phyloP scores from a whole-genome alignment of 2,329 filamentous ascomycete species.

The Fragosphaeria purpurea region DNA sequence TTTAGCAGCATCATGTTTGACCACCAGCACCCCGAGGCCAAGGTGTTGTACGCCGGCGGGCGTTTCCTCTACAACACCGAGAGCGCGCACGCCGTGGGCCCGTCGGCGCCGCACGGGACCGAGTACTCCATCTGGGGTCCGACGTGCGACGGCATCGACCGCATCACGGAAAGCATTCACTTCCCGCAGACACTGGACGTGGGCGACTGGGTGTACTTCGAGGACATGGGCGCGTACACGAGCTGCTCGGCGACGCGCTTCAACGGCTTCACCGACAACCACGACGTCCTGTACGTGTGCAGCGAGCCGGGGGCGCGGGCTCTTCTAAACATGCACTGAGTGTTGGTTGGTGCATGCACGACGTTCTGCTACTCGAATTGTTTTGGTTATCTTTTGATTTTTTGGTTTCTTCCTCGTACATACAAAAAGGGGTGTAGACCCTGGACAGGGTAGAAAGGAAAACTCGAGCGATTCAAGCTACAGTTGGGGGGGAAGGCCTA shows the following conservation, averaged over 20 bases:
- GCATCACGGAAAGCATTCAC: slow-evolving; percentile 72
- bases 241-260: slow-evolving; percentile 96
- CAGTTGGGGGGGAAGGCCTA: too few relatives aligned
- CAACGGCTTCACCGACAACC: slow-evolving; percentile 90
- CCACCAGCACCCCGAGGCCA: slow-evolving; percentile 83
- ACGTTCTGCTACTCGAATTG: too few relatives aligned
- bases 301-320: slow-evolving; percentile 82
- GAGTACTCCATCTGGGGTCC: slow-evolving; percentile 98
- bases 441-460: too few relatives aligned
- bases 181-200: slow-evolving; percentile 74
- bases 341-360: too few relatives aligned
- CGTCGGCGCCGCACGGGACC: slow-evolving; percentile 36
- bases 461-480: too few relatives aligned
- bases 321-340: slow-evolving; percentile 38
- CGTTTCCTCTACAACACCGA: slow-evolving; percentile 47
- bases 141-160: slow-evolving; percentile 95
- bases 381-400: too few relatives aligned
- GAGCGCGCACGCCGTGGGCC: slow-evolving; percentile 11
- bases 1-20: slow-evolving; percentile 99
- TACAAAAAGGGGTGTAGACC: too few relatives aligned
- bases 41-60: slow-evolving; percentile 58
- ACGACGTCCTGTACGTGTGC: slow-evolving; percentile 89
- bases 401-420: too few relatives aligned
- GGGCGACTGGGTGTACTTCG: slow-evolving; percentile 97
- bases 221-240: slow-evolving; percentile 97